Conservation (phyloP, 2,329 filamentous ascomycete species). For the Juglanconis sp. region DNA sequence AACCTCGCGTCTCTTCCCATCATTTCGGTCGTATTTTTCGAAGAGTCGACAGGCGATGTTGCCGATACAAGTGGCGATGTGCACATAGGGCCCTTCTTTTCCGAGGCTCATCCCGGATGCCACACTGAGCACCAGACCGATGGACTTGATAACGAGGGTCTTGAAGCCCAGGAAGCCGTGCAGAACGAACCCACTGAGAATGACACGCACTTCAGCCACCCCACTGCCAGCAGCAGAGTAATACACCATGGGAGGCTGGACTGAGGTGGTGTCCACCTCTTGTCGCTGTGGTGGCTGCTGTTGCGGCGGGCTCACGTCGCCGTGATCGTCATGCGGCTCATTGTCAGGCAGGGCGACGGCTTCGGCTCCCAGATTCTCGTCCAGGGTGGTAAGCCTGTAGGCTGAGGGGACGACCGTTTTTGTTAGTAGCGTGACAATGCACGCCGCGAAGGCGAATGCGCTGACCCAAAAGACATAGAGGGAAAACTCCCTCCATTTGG, state of each 20-base stretch:
- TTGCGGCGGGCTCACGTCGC: conserved; percentile 37
- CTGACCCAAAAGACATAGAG: conserved; percentile 74
- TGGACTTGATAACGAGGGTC: conserved; percentile 80
- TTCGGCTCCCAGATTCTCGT: conserved; percentile 84
- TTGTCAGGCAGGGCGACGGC: conserved; percentile 37
- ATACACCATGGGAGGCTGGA: conserved; percentile 75
- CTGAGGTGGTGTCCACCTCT: conserved; percentile 31
- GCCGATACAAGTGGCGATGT: conserved; percentile 91
- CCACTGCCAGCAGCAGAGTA: conserved; percentile 95
- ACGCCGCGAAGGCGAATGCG: conserved; percentile 66
- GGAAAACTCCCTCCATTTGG: conserved; percentile 69
- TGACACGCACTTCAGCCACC: conserved; percentile 95
- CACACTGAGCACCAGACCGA: conserved; percentile 81
- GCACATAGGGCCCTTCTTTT: conserved; percentile 95
- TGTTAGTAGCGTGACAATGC: conserved; percentile 79
- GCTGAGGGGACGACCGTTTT: conserved; percentile 91
- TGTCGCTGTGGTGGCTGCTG: conserved; percentile 24
- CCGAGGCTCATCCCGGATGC: conserved; percentile 90
- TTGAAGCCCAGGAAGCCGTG: conserved; percentile 91
- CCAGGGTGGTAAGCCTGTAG: conserved; percentile 80
- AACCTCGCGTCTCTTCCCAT: conserved; percentile 89
- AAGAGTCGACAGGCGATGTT: conserved; percentile 96
- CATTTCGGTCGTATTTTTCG: conserved; percentile 87
- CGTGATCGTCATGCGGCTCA: conserved; percentile 39
- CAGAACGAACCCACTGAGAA: conserved; percentile 94